Percentiles rank a stretch among this genome's conserved stretches.
phyloP scores from a whole-genome alignment of 1,139 yeast species.

The Blastobotrys illinoisensis region DNA sequence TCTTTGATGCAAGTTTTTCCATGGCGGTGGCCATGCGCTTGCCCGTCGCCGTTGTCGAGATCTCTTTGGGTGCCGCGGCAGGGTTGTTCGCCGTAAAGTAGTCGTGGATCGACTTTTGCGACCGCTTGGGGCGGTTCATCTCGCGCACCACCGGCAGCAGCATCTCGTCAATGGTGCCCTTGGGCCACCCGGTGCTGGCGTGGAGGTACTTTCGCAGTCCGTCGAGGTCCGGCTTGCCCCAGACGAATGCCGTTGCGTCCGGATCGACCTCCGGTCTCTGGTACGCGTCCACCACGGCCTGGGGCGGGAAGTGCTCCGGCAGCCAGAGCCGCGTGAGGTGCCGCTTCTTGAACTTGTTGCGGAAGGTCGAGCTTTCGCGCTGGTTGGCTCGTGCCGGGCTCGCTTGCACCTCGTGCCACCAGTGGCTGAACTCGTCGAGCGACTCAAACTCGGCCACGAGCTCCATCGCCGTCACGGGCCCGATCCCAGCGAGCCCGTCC shows the following conservation, averaged over 20 bases:
- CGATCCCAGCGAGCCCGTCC: conserved; percentile 83
- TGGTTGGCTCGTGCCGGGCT: conserved; percentile 23
- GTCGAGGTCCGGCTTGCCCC: conserved; percentile 91
- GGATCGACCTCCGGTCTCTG: conserved; percentile 73
- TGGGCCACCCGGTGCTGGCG: conserved; percentile 77
- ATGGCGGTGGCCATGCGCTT: not conserved
- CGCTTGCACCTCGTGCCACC: conserved; percentile 50
- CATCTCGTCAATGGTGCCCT: conserved; percentile 71
- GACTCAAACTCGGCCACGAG: conserved; percentile 79
- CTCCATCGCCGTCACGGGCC: conserved; percentile 91
- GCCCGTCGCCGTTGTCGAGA: not conserved
- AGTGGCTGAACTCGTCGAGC: conserved; percentile 42
- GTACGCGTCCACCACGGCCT: conserved; percentile 67
- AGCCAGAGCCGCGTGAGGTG: conserved; percentile 62
- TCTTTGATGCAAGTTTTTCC: not conserved
- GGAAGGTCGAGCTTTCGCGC: conserved; percentile 26
- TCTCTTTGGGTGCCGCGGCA: not conserved
- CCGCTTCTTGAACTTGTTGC: conserved; percentile 45
- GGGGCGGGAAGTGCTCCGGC: conserved; percentile 65
- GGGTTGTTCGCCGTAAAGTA: conserved; percentile 3
- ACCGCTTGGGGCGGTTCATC: conserved; percentile 13
- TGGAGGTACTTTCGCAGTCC: conserved; percentile 64
- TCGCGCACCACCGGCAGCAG: conserved; percentile 83
- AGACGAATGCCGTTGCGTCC: conserved; percentile 68
- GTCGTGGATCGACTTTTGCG: conserved; percentile 6